A percentile compares a stretch with the other conserved stretches of the same genome.
Conservation (phyloP, 768 basidiomycete species). For the Fomitopsis pulvina region DNA sequence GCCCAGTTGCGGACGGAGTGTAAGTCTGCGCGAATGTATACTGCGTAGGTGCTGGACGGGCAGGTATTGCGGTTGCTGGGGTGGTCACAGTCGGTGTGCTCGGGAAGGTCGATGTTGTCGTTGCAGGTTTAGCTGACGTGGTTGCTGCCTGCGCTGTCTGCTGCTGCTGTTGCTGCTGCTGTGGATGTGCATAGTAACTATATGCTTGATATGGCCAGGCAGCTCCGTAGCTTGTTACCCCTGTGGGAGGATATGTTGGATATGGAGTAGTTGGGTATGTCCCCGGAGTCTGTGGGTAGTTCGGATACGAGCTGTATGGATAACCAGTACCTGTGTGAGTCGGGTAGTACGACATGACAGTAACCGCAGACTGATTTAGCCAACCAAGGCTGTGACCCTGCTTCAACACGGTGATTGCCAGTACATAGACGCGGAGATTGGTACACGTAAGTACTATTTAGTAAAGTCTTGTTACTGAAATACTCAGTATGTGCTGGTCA, state of each 20-base stretch:
- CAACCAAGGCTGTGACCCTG: too few relatives aligned
- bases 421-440: too few relatives aligned
- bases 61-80: conserved; percentile 20
- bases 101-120: conserved; percentile 21
- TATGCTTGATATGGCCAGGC: conserved; percentile 58
- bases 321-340: conserved; percentile 49
- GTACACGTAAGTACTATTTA: too few relatives aligned
- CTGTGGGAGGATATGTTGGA: conserved; percentile 46
- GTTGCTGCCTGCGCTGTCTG: conserved; percentile 14
- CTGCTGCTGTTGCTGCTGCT: conserved; percentile 21
- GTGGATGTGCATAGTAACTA: conserved; percentile 37
- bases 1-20: conserved; percentile 31
- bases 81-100: conserved; percentile 25
- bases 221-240: conserved; percentile 58
- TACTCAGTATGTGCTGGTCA: too few relatives aligned
- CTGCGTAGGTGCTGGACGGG: conserved; percentile 30
- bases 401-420: too few relatives aligned
- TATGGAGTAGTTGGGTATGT: conserved; percentile 22
- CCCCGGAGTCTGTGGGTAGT: conserved; percentile 14
- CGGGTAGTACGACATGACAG: conserved; percentile 26
- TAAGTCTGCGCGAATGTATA: conserved; percentile 51
- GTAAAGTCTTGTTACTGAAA: too few relatives aligned
- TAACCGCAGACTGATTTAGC: too few relatives aligned
- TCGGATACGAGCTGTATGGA: conserved; percentile 56
- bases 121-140: conserved; percentile 12